Conservation (phyloP, 176 grass and related monocot species). For the sorghum (Sorghum bicolor) region DNA sequence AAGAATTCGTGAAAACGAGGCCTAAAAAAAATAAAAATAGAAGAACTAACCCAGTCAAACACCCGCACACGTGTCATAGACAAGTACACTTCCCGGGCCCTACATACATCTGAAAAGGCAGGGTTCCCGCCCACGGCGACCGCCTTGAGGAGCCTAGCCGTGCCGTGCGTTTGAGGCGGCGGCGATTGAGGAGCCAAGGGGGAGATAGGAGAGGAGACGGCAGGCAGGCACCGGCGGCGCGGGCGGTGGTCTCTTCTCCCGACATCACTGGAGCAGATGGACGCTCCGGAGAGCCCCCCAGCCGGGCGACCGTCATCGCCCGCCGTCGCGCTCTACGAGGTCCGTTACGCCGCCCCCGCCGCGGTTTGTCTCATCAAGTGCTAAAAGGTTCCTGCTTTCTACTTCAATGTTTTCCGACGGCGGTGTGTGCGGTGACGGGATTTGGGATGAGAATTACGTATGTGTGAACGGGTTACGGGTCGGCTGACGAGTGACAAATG, state of each 20-base stretch:
- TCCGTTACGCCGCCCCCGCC: not conserved
- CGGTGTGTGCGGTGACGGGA: not conserved
- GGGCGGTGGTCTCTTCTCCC: not conserved
- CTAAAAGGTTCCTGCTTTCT: not conserved
- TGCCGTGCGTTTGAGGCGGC: not conserved
- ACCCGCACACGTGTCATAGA: not conserved
- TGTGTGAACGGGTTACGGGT: not conserved
- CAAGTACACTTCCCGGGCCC: not conserved
- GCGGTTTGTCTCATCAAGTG: not conserved
- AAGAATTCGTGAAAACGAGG: no score
- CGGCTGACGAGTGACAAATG: not conserved
- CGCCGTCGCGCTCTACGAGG: not conserved
- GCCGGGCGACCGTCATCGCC: not conserved
- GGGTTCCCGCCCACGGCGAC: slow-evolving; percentile 4
- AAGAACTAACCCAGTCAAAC: not conserved
- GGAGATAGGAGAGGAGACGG: not conserved
- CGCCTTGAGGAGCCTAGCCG: no score
- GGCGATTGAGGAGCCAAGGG: not conserved
- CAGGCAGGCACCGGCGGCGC: not conserved
- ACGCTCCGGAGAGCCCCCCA: not conserved
- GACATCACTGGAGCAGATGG: not conserved
- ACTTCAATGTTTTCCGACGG: not conserved
- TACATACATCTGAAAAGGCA: not conserved
- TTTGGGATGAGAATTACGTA: not conserved
- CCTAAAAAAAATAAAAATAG: no score